These are phyloP conservation scores for Teratosphaeria epicoccoides DNA, from an alignment of 2,329 filamentous ascomycete genomes.

Conservation along the genomic window DNA sequence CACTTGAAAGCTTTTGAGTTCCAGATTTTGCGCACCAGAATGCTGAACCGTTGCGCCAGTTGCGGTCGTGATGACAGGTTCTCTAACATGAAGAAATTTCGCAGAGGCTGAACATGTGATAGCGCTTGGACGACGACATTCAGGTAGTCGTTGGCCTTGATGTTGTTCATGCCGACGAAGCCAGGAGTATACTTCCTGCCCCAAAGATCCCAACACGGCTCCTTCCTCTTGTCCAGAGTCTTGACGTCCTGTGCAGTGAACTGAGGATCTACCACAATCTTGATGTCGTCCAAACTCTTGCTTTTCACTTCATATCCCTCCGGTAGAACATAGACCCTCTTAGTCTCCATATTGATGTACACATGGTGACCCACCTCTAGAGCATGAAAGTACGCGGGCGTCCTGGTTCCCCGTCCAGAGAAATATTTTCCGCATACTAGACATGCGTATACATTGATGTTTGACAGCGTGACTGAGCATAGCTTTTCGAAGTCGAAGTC, in stretches of 20 bases:
- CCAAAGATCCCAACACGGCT: constrained; percentile 62
- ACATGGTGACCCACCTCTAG: constrained; percentile 94
- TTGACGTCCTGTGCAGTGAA: constrained; percentile 73
- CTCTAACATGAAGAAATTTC: constrained; percentile 86
- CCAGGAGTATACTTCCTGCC: constrained; percentile 84
- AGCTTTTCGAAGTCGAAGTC: constrained; percentile 99
- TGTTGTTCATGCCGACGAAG: constrained; percentile 98
- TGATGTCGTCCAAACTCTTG: constrained; percentile 93
- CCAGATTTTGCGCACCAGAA: constrained; percentile 93
- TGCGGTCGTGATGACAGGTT: constrained; percentile 65
- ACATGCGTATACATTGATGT: constrained; percentile 98
- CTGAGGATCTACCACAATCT: constrained; percentile 87
- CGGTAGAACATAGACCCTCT: constrained; percentile 82
- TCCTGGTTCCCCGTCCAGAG: constrained; percentile 85
- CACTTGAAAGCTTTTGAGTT: constrained; percentile 92
- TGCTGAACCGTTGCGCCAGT: constrained; percentile 77
- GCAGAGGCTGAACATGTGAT: constrained; percentile 76
- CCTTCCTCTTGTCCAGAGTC: constrained; percentile 56
- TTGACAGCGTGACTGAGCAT: constrained; percentile 88
- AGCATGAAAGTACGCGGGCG: constrained; percentile 94
- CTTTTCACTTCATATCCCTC: constrained; percentile 96
- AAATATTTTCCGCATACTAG: constrained; percentile 97
- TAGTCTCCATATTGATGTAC: constrained; percentile 93
- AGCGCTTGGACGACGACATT: constrained; percentile 90
- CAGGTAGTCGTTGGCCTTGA: constrained; percentile 98